phyloP scores from a whole-genome alignment of 108 stramenopile genomes.

The Nannochloropsis gaditana region DNA sequence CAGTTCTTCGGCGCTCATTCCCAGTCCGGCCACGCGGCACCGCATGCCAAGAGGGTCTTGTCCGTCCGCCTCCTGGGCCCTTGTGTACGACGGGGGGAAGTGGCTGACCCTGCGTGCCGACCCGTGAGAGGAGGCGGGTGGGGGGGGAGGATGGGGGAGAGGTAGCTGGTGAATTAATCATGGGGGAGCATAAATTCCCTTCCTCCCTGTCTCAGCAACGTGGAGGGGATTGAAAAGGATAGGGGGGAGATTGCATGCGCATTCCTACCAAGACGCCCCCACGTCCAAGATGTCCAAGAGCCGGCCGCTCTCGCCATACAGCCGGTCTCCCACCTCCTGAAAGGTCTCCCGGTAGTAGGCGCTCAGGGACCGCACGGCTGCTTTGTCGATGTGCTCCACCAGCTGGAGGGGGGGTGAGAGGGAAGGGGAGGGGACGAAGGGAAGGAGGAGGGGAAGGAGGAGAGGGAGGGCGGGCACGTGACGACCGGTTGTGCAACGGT shows the following conservation, averaged over 20 bases:
- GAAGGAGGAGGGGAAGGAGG: not conserved
- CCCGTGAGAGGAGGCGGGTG: too few species aligned
- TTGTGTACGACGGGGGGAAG: slow-evolving; percentile 4
- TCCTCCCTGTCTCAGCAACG: too few species aligned
- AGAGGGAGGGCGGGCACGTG: not conserved
- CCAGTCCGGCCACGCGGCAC: not conserved
- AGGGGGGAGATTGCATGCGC: not conserved
- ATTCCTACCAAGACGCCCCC: not conserved
- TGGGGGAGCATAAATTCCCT: too few species aligned
- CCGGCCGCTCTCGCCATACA: not conserved
- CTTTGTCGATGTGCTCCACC: slow-evolving; percentile 8
- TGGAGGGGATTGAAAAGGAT: not conserved
- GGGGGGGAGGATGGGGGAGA: too few species aligned
- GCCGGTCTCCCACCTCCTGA: not conserved
- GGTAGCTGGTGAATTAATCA: too few species aligned
- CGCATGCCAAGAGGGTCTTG: too few species aligned
- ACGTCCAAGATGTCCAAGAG: slow-evolving; percentile 3
- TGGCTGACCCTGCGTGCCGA: not conserved
- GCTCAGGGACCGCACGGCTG: not conserved
- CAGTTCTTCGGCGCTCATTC: not conserved
- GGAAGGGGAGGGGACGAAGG: not conserved
- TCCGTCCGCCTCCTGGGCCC: too few species aligned
- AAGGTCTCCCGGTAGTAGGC: not conserved
- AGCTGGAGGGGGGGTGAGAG: not conserved
- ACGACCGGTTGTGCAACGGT: not conserved